Percentiles rank a stretch among this genome's conserved stretches.
phyloP scores from a whole-genome alignment of 106 monocot species.

The Platanthera guangdongensis region DNA sequence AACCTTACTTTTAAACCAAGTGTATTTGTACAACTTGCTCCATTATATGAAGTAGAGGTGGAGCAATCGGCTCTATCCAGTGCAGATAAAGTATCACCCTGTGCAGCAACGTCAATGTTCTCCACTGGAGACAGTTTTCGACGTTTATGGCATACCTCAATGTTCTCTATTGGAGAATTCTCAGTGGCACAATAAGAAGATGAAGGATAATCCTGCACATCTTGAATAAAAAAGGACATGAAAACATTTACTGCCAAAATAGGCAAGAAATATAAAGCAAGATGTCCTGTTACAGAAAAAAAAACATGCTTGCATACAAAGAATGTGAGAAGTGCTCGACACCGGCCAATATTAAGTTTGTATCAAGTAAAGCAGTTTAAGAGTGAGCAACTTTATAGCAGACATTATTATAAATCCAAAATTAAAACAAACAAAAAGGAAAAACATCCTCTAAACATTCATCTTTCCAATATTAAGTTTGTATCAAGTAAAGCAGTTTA shows the following conservation, averaged over 20 bases:
- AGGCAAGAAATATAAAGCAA: not conserved
- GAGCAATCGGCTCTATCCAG: slow-evolving; percentile 8
- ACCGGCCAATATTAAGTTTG: not conserved
- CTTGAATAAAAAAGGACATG: slow-evolving; percentile 18
- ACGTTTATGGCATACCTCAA: slow-evolving; percentile 27
- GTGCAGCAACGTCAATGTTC: slow-evolving; percentile 22
- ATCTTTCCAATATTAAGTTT: too few species aligned
- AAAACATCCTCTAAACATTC: too few species aligned
- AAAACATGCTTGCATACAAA: not conserved
- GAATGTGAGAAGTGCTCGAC: not conserved
- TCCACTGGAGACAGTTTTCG: slow-evolving; percentile 25
- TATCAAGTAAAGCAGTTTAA: not conserved
- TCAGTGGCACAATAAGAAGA: slow-evolving; percentile 9
- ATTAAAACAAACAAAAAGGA: not conserved
- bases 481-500: too few species aligned
- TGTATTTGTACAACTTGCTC: slow-evolving; percentile 23
- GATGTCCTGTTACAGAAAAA: not conserved
- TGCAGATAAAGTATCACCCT: slow-evolving; percentile 6
- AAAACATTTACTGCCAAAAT: not conserved
- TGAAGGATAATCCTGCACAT: slow-evolving; percentile 13
- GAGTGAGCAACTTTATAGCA: not conserved
- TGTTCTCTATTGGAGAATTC: slow-evolving; percentile 10
- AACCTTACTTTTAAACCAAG: slow-evolving; percentile 25
- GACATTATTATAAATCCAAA: not conserved
- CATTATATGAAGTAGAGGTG: slow-evolving; percentile 26